Conservation (phyloP, 1,284 basidiomycete genomes). For the Pterulicium gracile region DNA sequence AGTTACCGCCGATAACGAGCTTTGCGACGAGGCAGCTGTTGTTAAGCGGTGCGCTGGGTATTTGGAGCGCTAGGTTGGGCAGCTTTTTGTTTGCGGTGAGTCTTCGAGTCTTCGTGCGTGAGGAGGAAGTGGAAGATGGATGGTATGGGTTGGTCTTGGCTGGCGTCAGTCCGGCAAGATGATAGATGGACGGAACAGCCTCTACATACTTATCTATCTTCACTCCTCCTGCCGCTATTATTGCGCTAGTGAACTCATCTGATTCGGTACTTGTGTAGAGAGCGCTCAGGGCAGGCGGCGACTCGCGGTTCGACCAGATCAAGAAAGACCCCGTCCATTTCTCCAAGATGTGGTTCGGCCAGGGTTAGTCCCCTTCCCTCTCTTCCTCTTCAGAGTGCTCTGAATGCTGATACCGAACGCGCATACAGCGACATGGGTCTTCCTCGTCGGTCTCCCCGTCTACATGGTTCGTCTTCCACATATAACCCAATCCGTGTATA, state of each 20-base stretch:
- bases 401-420: neutral
- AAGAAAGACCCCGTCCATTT: conserved; percentile 54
- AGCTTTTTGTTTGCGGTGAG: conserved; percentile 48
- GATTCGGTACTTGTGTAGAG: conserved; percentile 17
- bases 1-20: conserved; percentile 32
- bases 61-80: conserved; percentile 60
- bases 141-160: no score
- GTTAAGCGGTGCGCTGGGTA: conserved; percentile 36
- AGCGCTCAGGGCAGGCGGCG: conserved; percentile 33
- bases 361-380: conserved; percentile 28
- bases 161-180: no score
- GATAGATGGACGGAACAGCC: no score
- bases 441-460: conserved; percentile 58
- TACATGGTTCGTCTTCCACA: conserved; percentile 22
- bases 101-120: neutral
- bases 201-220: no score
- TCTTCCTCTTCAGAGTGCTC: neutral
- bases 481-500: no score
- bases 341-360: conserved; percentile 58
- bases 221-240: no score
- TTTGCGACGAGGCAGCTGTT: conserved; percentile 57
- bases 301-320: conserved; percentile 63
- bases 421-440: conserved; percentile 53
- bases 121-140: no score
- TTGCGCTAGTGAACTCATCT: no score